A percentile compares a stretch with the other conserved stretches of the same genome.
These are phyloP conservation scores for Tetrahymena thermophila DNA, from an alignment of 73 alveolate species.

Conservation along the genomic window DNA sequence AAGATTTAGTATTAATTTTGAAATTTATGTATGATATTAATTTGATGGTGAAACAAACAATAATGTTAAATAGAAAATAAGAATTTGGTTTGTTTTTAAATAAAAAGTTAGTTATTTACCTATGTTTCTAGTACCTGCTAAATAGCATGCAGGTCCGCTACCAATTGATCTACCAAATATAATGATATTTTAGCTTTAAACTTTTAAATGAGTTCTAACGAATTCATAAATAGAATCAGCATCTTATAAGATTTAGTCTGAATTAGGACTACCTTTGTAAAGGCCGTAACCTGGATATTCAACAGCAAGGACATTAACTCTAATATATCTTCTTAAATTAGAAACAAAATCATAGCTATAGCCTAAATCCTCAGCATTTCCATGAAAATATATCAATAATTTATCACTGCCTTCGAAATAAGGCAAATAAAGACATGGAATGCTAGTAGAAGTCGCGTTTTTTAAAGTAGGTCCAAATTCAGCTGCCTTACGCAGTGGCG, in stretches of 20 bases:
- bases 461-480: neutral
- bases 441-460: neutral
- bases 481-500: neutral
- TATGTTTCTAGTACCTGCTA: slow-evolving; percentile 34
- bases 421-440: slow-evolving; percentile 19
- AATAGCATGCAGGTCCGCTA: slow-evolving; percentile 64
- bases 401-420: slow-evolving; percentile 2
- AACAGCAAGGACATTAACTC: slow-evolving; percentile 75
- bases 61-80: no score
- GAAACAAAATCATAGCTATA: slow-evolving; percentile 51
- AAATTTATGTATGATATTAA: neutral
- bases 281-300: slow-evolving; percentile 94
- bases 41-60: neutral
- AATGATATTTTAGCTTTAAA: slow-evolving; percentile 30
- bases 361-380: slow-evolving; percentile 85
- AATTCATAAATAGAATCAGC: slow-evolving; percentile 74
- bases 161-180: slow-evolving; percentile 77
- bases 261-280: slow-evolving; percentile 60
- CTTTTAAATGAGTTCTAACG: slow-evolving; percentile 30
- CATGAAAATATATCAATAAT: slow-evolving; percentile 66
- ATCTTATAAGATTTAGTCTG: slow-evolving; percentile 60
- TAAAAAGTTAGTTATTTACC: neutral
- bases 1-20: neutral
- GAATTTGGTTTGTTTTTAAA: no score
- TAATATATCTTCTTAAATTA: slow-evolving; percentile 53